Conservation (phyloP, 331 rosid genomes). For the Saraca asoca region DNA sequence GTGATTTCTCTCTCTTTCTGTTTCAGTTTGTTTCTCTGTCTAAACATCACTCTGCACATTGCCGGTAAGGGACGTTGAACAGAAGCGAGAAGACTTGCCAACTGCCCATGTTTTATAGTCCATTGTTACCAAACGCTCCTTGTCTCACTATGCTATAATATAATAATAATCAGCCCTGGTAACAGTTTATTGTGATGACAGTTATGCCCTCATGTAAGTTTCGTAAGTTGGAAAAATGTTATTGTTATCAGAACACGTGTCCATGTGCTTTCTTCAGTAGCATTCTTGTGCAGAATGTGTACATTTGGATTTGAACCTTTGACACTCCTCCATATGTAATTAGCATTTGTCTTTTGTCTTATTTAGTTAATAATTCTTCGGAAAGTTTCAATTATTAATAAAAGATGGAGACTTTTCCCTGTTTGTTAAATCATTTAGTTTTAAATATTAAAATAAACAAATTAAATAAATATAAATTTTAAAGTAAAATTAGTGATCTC, state of each 20-base stretch:
- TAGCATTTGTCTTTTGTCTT: not conserved
- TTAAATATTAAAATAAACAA: no score
- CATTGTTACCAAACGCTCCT: constrained; percentile 48
- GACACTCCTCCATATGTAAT: constrained; percentile 23
- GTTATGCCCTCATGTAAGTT: constrained; percentile 8
- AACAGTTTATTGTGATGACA: constrained; percentile 35
- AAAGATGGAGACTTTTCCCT: no score
- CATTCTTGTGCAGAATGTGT: constrained; percentile 26
- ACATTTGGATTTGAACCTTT: constrained; percentile 6
- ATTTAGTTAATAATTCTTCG: no score
- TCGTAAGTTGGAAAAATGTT: not conserved
- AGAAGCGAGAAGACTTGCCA: constrained; percentile 41
- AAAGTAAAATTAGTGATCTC: no score
- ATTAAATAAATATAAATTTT: no score
- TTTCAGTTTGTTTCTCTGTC: constrained; percentile 3
- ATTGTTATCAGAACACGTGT: not conserved
- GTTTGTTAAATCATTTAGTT: no score
- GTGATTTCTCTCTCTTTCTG: constrained; percentile 27
- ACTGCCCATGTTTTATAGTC: constrained; percentile 41
- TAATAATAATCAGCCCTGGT: constrained; percentile 15
- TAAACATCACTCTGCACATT: constrained; percentile 35
- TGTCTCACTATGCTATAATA: not conserved
- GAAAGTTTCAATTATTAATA: no score
- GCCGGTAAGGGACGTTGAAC: constrained; percentile 56
- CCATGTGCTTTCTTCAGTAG: not conserved